Evolutionary conservation across 257 asterid species (phyloP), one percentile per base, ranked within the genome.

Genomic region (Catharanthus roseus): DNA sequence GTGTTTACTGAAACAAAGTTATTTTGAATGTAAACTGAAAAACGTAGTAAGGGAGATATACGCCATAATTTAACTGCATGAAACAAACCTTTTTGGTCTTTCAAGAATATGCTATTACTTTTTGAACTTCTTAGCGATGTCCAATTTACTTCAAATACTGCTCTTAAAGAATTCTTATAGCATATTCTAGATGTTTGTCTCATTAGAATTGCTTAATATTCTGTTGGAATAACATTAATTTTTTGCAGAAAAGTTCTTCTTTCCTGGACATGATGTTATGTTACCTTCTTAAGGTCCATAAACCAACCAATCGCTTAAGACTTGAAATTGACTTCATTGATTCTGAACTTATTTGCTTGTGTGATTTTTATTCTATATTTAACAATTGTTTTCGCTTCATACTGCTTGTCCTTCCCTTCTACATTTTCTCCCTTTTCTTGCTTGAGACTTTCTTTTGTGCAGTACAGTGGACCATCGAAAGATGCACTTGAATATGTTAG

Each of bases 401-500:
- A 6, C 29, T 33, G 34, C 51, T 51, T 49, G 26, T 18, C 57
- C 33, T 33, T 58, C 68, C 60, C 16, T 45, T 24, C 55, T 66
- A 19, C 12, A 5, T 36, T 45, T 41, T 33, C 36, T 45, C 60
- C 69, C 44, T 64, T 71, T 66, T 51, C 33, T 71, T 67, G 45
- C 47, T 31, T 56, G 39, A 81, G 10, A 28, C 74, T 77, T 65
- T 79, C 72, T 71, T 69, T 69, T 65, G 70, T 86, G 87, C 99
- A 93, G 99, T 93, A 86, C 88, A 93, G 99, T 79, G 99, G 99
- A 34, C 99, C 99, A 23, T 75, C 86, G 33, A 83, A 76, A 79
- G 99, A 93, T 77, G 96, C 96, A 66, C 77, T 88, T 15, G 92
- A 95, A 19, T 93, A 91, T 74, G 87, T 84, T 71, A 82, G 83